Evolutionary conservation across 2,329 filamentous ascomycete genomes (phyloP).

Genomic region (Paracoccidioides lutzii): DNA sequence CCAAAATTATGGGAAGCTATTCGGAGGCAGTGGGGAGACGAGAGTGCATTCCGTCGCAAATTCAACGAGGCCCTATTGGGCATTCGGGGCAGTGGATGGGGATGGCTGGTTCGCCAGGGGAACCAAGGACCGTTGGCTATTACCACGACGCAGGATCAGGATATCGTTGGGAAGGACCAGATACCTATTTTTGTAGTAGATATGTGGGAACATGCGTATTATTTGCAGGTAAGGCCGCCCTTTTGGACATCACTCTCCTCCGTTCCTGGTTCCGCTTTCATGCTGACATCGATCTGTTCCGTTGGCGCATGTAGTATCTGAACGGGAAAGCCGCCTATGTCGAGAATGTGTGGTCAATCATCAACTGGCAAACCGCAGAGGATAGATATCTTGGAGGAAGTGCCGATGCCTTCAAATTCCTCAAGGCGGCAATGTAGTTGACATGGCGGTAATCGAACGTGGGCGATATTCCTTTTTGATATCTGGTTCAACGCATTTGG

Average conservation of each 20-base stretch:
- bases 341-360: slow-evolving; percentile 75
- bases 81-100: slow-evolving; percentile 78
- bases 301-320: slow-evolving; percentile 50
- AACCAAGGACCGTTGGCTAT: slow-evolving; percentile 51
- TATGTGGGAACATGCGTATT: slow-evolving; percentile 93
- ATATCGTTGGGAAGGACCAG: slow-evolving; percentile 57
- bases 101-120: slow-evolving; percentile 62
- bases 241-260: not conserved
- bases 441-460: not conserved
- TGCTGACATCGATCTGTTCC: not conserved
- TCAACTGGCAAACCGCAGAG: slow-evolving; percentile 83
- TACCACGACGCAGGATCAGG: slow-evolving; percentile 75
- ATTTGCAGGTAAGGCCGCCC: slow-evolving; percentile 49
- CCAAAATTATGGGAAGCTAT: slow-evolving; percentile 51
- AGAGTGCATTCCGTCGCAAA: slow-evolving; percentile 48
- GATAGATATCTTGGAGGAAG: slow-evolving; percentile 41
- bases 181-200: slow-evolving; percentile 70
- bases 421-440: slow-evolving; percentile 1
- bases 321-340: slow-evolving; percentile 93
- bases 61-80: slow-evolving; percentile 55
- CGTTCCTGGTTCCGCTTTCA: not conserved
- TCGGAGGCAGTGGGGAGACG: slow-evolving; percentile 51
- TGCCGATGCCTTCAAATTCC: not conserved
- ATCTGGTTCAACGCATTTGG: not conserved
- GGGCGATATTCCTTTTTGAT: not conserved